A percentile compares a stretch with the other conserved stretches of the same genome.
These are phyloP conservation scores for Acer saccharum DNA, from an alignment of 345 rosid species.

Conservation along the genomic window DNA sequence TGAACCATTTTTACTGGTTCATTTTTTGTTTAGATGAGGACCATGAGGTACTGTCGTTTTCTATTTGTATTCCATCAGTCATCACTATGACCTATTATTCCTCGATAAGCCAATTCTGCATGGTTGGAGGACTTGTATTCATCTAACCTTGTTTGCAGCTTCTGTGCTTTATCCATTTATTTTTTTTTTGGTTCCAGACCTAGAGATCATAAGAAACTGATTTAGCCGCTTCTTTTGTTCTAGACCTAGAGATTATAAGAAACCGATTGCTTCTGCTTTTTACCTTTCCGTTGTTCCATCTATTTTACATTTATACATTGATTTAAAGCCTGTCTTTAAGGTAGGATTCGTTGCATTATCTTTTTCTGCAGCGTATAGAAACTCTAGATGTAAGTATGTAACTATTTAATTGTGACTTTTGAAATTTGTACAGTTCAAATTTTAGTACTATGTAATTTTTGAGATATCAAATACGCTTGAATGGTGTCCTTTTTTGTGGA, in stretches of 20 bases:
- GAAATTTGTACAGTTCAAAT: too few species aligned
- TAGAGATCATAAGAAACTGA: background rate
- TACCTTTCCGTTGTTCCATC: background rate
- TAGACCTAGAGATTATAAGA: background rate
- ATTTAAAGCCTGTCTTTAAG: background rate
- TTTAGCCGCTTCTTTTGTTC: background rate
- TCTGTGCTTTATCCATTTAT: background rate
- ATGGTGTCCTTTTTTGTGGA: too few species aligned
- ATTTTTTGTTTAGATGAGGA: too few species aligned
- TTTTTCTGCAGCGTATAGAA: too few species aligned
- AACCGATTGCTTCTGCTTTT: constrained; percentile 1
- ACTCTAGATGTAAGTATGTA: too few species aligned
- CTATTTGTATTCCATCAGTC: background rate
- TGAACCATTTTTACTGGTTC: background rate
- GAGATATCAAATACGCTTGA: too few species aligned
- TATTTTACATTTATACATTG: background rate
- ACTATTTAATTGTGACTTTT: too few species aligned
- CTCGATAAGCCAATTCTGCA: background rate
- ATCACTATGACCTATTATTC: background rate
- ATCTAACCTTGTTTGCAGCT: background rate
- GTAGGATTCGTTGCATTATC: too few species aligned
- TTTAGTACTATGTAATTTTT: too few species aligned
- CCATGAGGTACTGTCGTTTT: background rate
- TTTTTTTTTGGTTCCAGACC: background rate
- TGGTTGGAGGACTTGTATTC: background rate